Evolutionary conservation across 306 rosid genomes (phyloP), one percentile per base, ranked within the genome.

Genomic region (Oemleria cerasiformis): DNA sequence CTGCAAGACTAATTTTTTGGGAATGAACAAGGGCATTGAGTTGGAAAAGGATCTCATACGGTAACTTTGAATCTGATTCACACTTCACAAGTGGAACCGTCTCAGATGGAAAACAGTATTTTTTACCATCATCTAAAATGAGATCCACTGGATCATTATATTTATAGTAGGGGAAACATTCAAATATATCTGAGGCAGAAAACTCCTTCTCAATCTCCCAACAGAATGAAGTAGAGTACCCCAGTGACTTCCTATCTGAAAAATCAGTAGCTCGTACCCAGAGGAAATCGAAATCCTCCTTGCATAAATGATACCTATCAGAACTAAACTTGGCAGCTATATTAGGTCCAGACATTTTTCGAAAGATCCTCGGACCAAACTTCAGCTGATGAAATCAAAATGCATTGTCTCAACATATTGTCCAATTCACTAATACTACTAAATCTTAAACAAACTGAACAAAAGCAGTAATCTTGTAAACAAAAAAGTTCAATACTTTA

Each of bases 201-300:
- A 79, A 54, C n/a, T 78, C 83, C 53, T 88, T 92, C 73, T 66
- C 85, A 72, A 86, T 74, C 68, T 84, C 89, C 97, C 92, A 94
- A 63, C 84, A 89, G 73, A 88, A 83, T 1, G 92, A 73, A 8
- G 92, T 91, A 36, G 97, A 79, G 58, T 84, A 89, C 21, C 96
- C 98, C 47, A 93, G 65, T 19, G 98, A 80, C 73, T 85, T 91
- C 15, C 61, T 51, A 17, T 74, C 63, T 1, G 97, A 82, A 68
- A 93, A 88, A 72, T 93, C 98, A 0, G 92, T 87, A 2, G 92
- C 79, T 9, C 97, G 90, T 76, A 88, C 88, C 98, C 98, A 93
- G 51, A 74, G 77, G 86, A 81, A 87, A 60, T 84, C 91, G 62
- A 73, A 79, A 75, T 93, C 93, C 51, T 91, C 97, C 85, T 84